These are phyloP conservation scores for Meyerozyma sp. DNA, from an alignment of 1,139 yeast genomes.

Conservation along the genomic window DNA sequence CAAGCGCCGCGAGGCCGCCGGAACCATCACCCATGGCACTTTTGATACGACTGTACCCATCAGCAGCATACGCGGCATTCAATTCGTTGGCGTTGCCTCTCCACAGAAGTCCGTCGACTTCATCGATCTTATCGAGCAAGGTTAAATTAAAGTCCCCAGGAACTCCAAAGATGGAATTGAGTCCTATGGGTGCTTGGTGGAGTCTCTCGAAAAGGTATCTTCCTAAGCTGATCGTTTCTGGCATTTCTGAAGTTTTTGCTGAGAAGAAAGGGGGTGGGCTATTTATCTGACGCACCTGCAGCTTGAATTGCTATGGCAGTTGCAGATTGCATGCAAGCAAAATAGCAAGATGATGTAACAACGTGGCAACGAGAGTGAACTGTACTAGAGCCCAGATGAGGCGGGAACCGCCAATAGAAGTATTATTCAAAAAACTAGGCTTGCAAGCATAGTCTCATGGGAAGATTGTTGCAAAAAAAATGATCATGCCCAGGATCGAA, in stretches of 20 bases:
- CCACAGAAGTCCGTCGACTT: constrained; percentile 59
- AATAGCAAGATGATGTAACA: not conserved
- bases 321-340: not conserved
- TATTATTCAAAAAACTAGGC: not conserved
- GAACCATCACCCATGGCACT: constrained; percentile 14
- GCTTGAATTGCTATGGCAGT: not conserved
- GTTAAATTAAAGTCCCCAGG: constrained; percentile 78
- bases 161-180: constrained; percentile 68
- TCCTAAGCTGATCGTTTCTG: constrained; percentile 42
- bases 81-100: constrained; percentile 70
- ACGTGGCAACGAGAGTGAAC: not conserved
- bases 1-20: constrained; percentile 45
- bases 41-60: constrained; percentile 64
- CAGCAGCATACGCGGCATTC: constrained; percentile 69
- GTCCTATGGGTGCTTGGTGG: constrained; percentile 44
- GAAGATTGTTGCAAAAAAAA: constrained; percentile 13
- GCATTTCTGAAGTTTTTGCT: not conserved
- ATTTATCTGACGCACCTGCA: not conserved
- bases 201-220: constrained; percentile 60
- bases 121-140: constrained; percentile 59
- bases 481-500: constrained; percentile 99
- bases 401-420: too few relatives aligned
- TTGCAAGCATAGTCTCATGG: not conserved
- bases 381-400: not conserved
- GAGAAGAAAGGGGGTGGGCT: not conserved